phyloP scores from a whole-genome alignment of 352 stramenopile genomes.

The Lagenidium giganteum region DNA sequence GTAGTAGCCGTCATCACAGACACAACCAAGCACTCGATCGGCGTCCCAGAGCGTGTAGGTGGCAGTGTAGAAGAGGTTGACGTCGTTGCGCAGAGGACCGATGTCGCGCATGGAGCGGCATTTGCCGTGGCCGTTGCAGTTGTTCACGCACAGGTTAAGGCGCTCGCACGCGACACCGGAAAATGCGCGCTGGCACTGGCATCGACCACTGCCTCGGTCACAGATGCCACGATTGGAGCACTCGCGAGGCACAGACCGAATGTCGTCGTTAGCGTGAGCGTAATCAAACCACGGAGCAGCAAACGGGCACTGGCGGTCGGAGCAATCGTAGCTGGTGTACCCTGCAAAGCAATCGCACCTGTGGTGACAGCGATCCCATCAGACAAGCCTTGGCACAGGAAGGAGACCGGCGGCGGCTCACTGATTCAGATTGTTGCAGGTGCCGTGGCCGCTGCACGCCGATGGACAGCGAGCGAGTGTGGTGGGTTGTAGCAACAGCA shows the following conservation, averaged over 20 bases:
- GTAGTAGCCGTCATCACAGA: slow-evolving; percentile 88
- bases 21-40: slow-evolving; percentile 75
- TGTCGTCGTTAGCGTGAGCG: slow-evolving; percentile 29
- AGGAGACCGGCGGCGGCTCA: too few relatives aligned
- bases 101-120: slow-evolving; percentile 77
- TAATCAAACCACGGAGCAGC: slow-evolving; percentile 59
- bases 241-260: slow-evolving; percentile 37
- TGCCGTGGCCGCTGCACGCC: too few relatives aligned
- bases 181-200: slow-evolving; percentile 79
- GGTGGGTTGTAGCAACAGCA: background rate
- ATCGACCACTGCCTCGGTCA: slow-evolving; percentile 64
- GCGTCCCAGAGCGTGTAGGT: slow-evolving; percentile 81
- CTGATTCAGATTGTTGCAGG: too few relatives aligned
- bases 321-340: slow-evolving; percentile 89
- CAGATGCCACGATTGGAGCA: slow-evolving; percentile 79
- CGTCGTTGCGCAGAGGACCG: slow-evolving; percentile 46
- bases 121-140: slow-evolving; percentile 87
- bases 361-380: slow-evolving; percentile 6
- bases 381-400: background rate
- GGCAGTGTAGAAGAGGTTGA: slow-evolving; percentile 51
- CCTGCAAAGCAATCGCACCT: slow-evolving; percentile 84
- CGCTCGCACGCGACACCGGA: slow-evolving; percentile 57
- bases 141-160: slow-evolving; percentile 60
- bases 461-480: too few relatives aligned
- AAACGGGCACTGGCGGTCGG: slow-evolving; percentile 61